A percentile compares a stretch with the other conserved stretches of the same genome.
Evolutionary conservation across 2,329 filamentous ascomycete species (phyloP).

Genomic region (Monilinia fructigena): DNA sequence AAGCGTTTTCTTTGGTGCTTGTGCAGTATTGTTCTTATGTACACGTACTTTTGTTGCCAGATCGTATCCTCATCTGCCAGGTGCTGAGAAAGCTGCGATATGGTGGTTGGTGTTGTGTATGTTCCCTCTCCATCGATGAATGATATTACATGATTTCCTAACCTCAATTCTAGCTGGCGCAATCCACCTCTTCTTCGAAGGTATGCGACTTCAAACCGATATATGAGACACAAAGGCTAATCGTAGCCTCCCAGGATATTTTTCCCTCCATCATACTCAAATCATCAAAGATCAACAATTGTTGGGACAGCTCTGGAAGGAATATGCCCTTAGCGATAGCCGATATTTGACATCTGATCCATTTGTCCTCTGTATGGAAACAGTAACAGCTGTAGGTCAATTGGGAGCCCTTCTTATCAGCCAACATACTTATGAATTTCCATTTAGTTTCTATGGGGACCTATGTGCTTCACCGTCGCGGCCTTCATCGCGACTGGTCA

Average conservation of each 20-base stretch:
- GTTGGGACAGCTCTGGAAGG: constrained; percentile 57
- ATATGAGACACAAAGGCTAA: neutral
- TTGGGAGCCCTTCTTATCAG: neutral
- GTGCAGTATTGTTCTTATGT: constrained; percentile 54
- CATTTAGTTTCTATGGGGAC: constrained; percentile 55
- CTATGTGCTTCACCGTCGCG: constrained; percentile 53
- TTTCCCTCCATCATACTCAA: constrained; percentile 45
- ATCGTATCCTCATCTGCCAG: constrained; percentile 52
- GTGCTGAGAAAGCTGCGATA: constrained; percentile 56
- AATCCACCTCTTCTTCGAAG: constrained; percentile 42
- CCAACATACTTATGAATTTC: neutral
- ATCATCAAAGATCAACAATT: constrained; percentile 46
- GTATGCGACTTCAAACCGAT: constrained; percentile 19
- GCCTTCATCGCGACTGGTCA: constrained; percentile 47
- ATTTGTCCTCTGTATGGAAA: constrained; percentile 57
- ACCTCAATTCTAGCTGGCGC: constrained; percentile 32
- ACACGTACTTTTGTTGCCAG: constrained; percentile 55
- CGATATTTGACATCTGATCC: constrained; percentile 54
- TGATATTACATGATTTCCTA: neutral
- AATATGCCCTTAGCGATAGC: constrained; percentile 57
- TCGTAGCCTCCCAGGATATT: constrained; percentile 44
- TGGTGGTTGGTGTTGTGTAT: constrained; percentile 76
- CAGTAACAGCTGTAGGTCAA: constrained; percentile 47
- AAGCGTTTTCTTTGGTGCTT: constrained; percentile 56
- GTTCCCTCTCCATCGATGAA: constrained; percentile 33